Conservation (phyloP, 2,329 filamentous ascomycete genomes). For the Beauveria pseudobassiana region DNA sequence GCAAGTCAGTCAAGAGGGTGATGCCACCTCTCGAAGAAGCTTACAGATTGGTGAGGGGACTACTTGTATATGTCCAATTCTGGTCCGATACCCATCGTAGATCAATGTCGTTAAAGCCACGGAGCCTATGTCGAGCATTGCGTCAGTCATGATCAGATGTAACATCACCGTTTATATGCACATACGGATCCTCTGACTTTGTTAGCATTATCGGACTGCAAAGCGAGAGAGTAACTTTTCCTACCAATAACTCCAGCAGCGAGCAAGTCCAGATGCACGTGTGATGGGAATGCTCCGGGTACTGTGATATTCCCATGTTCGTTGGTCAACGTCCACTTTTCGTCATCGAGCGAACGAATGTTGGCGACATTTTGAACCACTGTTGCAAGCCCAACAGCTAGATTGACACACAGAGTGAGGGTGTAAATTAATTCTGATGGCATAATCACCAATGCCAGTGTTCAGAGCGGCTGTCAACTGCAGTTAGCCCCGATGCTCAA, state of each 20-base stretch:
- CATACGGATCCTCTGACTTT: neutral
- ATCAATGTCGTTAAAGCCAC: constrained; percentile 50
- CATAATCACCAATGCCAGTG: neutral
- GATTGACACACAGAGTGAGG: neutral
- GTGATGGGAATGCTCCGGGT: constrained; percentile 47
- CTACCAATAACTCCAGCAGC: constrained; percentile 44
- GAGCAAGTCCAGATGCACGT: constrained; percentile 51
- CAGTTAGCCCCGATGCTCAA: neutral
- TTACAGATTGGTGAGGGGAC: constrained; percentile 1
- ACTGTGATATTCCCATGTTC: constrained; percentile 26
- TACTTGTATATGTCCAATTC: constrained; percentile 55
- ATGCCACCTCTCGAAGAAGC: constrained; percentile 22
- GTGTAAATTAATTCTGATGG: neutral
- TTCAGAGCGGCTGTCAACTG: neutral
- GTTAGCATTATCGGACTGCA: neutral
- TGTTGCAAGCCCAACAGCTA: neutral
- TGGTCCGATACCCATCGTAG: constrained; percentile 46
- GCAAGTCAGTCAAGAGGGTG: neutral
- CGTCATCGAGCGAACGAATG: neutral
- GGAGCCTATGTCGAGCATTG: neutral
- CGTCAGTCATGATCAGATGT: neutral
- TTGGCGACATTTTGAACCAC: neutral
- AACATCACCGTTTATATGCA: neutral
- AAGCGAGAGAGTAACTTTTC: constrained; percentile 12
- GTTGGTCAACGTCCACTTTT: constrained; percentile 6